phyloP scores from a whole-genome alignment of 2,329 filamentous ascomycete species.

The Thelonectria discophora region DNA sequence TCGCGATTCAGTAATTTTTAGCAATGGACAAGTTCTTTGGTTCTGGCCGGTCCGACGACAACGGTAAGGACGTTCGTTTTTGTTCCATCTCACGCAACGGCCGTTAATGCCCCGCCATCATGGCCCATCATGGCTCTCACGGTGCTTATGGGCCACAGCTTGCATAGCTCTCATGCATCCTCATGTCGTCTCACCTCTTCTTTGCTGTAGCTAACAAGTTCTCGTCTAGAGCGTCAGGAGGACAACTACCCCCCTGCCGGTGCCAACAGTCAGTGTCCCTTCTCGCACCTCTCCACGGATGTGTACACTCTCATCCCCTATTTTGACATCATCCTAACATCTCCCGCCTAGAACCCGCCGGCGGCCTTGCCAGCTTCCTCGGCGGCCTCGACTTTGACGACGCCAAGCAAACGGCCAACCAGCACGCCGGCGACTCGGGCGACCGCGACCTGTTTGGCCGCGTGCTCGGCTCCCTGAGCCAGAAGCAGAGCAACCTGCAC shows the following conservation, averaged over 20 bases:
- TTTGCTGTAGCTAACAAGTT: constrained; percentile 13
- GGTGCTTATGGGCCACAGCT: no score
- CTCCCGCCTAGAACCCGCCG: constrained; percentile 44
- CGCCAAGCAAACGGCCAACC: constrained; percentile 58
- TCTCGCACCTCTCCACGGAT: background rate
- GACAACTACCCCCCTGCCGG: constrained; percentile 36
- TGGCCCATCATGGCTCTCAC: constrained; percentile 20
- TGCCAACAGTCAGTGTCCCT: constrained; percentile 41
- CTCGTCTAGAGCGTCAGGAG: constrained; percentile 30
- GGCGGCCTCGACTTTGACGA: constrained; percentile 59
- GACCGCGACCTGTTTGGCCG: constrained; percentile 59
- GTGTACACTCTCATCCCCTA: no score
- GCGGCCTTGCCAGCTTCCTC: constrained; percentile 50
- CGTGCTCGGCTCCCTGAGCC: constrained; percentile 57
- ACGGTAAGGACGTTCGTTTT: constrained; percentile 34
- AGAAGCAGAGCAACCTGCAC: constrained; percentile 60
- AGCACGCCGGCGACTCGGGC: constrained; percentile 57
- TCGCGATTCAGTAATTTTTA: background rate
- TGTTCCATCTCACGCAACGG: background rate
- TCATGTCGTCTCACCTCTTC: background rate
- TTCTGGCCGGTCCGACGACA: constrained; percentile 45
- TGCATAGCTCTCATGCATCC: no score
- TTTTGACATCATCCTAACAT: constrained; percentile 15
- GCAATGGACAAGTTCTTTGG: constrained; percentile 52
- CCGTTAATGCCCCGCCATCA: constrained; percentile 37